These are phyloP conservation scores for Abrus precatorius DNA, from an alignment of 306 rosid species.

Conservation along the genomic window DNA sequence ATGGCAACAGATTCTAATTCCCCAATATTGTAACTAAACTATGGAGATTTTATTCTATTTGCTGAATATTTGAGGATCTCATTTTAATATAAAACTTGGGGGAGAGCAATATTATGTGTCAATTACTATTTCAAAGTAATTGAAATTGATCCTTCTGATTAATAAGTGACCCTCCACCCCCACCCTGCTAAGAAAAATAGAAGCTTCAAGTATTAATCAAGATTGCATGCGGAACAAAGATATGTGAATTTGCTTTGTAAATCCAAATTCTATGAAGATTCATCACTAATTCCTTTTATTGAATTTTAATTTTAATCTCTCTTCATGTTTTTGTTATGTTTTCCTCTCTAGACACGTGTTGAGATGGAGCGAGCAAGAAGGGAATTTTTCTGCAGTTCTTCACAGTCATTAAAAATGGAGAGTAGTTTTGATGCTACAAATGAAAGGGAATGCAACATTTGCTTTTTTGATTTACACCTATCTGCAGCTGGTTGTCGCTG, in stretches of 20 bases:
- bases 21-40: conserved; percentile 14
- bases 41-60: conserved; percentile 8
- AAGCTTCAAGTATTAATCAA: neutral
- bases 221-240: neutral
- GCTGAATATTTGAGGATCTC: conserved; percentile 27
- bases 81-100: conserved; percentile 23
- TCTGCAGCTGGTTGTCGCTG: conserved; percentile 95
- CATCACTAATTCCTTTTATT: conserved; percentile 7
- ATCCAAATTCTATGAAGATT: conserved; percentile 14
- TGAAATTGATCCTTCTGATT: conserved; percentile 24
- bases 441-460: conserved; percentile 92
- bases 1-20: conserved; percentile 21
- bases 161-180: conserved; percentile 16
- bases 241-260: neutral
- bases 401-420: conserved; percentile 86
- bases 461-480: conserved; percentile 93
- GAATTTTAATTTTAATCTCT: conserved; percentile 24
- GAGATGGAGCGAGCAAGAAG: conserved; percentile 82
- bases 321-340: conserved; percentile 39
- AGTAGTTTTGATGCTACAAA: conserved; percentile 80
- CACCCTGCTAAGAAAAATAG: neutral
- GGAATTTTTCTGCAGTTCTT: conserved; percentile 72
- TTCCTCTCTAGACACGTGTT: conserved; percentile 71
- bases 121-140: conserved; percentile 24
- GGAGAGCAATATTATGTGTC: conserved; percentile 1